These are phyloP conservation scores for Epichloe bromicola DNA, from an alignment of 2,329 filamentous ascomycete species.

Conservation along the genomic window DNA sequence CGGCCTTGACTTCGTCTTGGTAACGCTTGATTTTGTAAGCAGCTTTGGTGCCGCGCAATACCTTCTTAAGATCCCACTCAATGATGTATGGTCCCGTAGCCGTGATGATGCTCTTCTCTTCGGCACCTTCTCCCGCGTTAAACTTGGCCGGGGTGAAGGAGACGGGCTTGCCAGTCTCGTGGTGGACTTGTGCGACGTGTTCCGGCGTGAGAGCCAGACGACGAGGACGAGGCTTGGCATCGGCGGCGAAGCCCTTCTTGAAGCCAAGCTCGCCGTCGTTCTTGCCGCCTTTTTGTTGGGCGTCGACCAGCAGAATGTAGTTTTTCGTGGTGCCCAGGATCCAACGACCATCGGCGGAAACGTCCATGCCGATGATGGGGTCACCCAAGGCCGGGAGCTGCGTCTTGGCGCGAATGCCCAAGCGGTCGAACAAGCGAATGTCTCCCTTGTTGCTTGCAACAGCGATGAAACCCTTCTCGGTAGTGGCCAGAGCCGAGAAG, in stretches of 20 bases:
- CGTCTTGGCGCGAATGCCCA: slow-evolving; percentile 96
- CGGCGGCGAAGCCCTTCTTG: slow-evolving; percentile 82
- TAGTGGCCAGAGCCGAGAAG: slow-evolving; percentile 88
- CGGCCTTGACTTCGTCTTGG: slow-evolving; percentile 86
- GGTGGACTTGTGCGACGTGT: slow-evolving; percentile 93
- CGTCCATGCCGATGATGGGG: slow-evolving; percentile 86
- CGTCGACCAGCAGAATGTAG: slow-evolving; percentile 87
- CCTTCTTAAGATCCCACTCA: slow-evolving; percentile 90
- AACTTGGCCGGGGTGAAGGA: slow-evolving; percentile 87
- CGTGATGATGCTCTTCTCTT: slow-evolving; percentile 91
- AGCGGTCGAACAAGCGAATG: slow-evolving; percentile 87
- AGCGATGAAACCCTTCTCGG: slow-evolving; percentile 91
- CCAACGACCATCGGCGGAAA: slow-evolving; percentile 92
- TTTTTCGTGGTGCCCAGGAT: slow-evolving; percentile 87
- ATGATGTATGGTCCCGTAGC: slow-evolving; percentile 94
- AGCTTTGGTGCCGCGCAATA: slow-evolving; percentile 66
- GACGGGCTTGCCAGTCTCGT: slow-evolving; percentile 80
- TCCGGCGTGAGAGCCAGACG: slow-evolving; percentile 79
- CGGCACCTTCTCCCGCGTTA: slow-evolving; percentile 69
- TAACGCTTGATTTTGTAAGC: slow-evolving; percentile 97
- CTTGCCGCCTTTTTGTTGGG: slow-evolving; percentile 78
- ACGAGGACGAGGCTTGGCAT: slow-evolving; percentile 84
- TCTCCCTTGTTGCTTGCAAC: slow-evolving; percentile 96
- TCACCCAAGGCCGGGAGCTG: slow-evolving; percentile 92
- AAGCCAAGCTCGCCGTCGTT: slow-evolving; percentile 98